Evolutionary conservation across 805 yeast genomes (phyloP).

Genomic region (Torulaspora gathmanii): DNA sequence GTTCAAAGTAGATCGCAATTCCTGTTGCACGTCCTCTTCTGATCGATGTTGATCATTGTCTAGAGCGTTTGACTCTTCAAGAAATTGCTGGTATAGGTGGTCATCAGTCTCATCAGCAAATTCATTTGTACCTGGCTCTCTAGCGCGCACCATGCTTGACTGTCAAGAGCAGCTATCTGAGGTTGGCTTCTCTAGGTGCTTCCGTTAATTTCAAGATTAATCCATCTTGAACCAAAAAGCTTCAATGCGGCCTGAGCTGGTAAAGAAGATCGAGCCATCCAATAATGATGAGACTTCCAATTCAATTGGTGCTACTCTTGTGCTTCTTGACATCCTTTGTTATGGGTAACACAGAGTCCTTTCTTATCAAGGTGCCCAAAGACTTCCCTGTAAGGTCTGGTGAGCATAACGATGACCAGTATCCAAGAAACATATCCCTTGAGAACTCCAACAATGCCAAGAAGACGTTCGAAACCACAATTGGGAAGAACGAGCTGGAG

Average conservation of each 20-base stretch:
- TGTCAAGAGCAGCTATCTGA: background rate
- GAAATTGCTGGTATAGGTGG: conserved; percentile 18
- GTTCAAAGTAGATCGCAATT: conserved; percentile 16
- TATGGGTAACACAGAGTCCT: conserved; percentile 24
- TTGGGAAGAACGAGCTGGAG: background rate
- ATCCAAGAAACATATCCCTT: conserved; percentile 8
- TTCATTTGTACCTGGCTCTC: background rate
- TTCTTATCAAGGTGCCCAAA: conserved; percentile 16
- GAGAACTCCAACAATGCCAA: conserved; percentile 9
- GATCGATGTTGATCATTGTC: conserved; percentile 10
- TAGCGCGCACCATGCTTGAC: background rate
- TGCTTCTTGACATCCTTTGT: background rate
- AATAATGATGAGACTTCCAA: background rate
- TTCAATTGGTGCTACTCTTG: background rate
- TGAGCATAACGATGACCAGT: background rate
- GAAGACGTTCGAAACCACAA: conserved; percentile 5
- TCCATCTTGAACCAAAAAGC: background rate
- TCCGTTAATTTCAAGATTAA: background rate
- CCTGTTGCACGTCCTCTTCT: conserved; percentile 17
- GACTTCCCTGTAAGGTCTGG: conserved; percentile 10
- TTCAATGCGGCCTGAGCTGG: background rate
- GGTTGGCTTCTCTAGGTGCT: background rate
- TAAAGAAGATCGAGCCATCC: background rate
- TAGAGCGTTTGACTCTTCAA: conserved; percentile 12
- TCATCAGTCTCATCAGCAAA: conserved; percentile 13